Evolutionary conservation across 768 basidiomycete species (phyloP), one percentile per base, ranked within the genome.

Genomic region (Serpula lacrymans): DNA sequence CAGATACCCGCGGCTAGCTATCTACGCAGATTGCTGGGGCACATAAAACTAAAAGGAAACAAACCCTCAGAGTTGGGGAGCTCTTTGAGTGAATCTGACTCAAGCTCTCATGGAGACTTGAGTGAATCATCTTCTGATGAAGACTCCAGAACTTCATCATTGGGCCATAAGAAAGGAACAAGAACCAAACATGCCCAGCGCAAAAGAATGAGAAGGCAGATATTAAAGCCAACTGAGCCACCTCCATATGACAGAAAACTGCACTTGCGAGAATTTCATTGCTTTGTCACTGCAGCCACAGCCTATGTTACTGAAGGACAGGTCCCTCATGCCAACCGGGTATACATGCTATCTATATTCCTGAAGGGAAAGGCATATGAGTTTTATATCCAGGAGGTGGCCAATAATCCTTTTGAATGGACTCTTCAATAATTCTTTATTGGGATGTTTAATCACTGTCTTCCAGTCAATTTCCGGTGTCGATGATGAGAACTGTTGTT

Each of bases 361-460:
- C 43, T 72, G 0, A 50, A 34, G 2, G 65, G 58, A 0, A 54
- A 52, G 2, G 68, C 68, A 0, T 54, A 57, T 24, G 48, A 46
- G 6, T 66, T 53, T 24, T 66, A 61, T 22, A 51, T 49, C 10
- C 42, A 38, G 2, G 46, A 53, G 7, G 55, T 67, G 0, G 41
- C 53, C 0, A 14, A 32, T 1, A 37, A 48, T 3, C 42, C 46
- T 0, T 33, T 52, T 8, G n/a, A 46, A 3, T 67, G 54, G 55
- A 48, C 14, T 2, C 17, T 62, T 0, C 18, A 45, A 3, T 23
- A 48, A 5, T 65, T 67, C 44, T 62, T 65, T 29, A 22, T 32
- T 4, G 59, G 42, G 17, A 22, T 68, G 2, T 68, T 59, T 27
- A 56, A 65, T 25, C 54, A 55, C 16, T 64, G 57, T 25, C 68